Evolutionary conservation across 192 early-diverging fungal genomes (phyloP).

Genomic region (Linnemannia elongata): DNA sequence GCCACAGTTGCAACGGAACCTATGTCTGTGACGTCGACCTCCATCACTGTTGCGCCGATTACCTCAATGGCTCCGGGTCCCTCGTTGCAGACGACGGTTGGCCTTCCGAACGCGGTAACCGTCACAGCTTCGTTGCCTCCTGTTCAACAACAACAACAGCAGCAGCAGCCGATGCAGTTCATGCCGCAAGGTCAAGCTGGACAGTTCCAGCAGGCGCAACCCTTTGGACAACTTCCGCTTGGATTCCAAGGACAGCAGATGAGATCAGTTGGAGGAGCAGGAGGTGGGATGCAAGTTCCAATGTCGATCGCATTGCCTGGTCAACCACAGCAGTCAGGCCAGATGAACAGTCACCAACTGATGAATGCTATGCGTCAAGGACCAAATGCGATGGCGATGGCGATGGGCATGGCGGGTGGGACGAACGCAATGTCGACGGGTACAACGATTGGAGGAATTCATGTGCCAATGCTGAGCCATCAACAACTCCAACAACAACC

Average conservation of each 20-base stretch:
- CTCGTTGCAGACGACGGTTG: background rate
- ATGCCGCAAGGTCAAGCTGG: background rate
- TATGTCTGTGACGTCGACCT: background rate
- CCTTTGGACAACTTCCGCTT: slow-evolving; percentile 12
- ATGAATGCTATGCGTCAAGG: slow-evolving; percentile 36
- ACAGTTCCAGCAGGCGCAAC: slow-evolving; percentile 21
- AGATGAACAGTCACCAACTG: slow-evolving; percentile 21
- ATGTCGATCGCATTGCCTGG: slow-evolving; percentile 37
- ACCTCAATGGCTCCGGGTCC: background rate
- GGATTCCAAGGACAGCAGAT: slow-evolving; percentile 21
- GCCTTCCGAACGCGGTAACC: background rate
- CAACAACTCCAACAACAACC: slow-evolving; percentile 22
- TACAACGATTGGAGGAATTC: slow-evolving; percentile 34
- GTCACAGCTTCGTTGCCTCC: background rate
- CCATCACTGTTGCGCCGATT: background rate
- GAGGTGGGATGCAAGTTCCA: background rate
- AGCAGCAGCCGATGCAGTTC: background rate
- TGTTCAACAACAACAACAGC: slow-evolving; percentile 5
- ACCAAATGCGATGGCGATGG: background rate
- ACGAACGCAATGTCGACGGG: background rate
- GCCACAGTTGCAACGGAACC: background rate
- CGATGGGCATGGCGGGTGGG: background rate
- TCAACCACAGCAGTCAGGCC: slow-evolving; percentile 14
- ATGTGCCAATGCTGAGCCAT: slow-evolving; percentile 30
- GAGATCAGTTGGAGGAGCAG: background rate